Conservation (phyloP, 1,284 basidiomycete genomes). For the Trichosporon faecale region DNA sequence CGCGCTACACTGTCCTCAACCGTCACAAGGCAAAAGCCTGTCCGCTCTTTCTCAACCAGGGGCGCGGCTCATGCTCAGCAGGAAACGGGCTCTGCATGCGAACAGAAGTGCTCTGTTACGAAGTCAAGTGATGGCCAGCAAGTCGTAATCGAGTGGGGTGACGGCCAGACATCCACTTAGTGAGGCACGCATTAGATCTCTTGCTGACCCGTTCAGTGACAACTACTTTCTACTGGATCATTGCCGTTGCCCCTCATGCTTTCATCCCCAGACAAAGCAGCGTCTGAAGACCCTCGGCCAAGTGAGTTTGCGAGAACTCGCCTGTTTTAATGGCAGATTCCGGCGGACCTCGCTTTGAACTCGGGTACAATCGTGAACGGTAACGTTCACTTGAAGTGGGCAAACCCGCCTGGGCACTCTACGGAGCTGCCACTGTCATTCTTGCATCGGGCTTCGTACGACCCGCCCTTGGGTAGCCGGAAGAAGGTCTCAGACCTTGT, state of each 20-base stretch:
- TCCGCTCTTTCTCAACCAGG: neutral
- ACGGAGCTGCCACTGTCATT: slow-evolving; percentile 68
- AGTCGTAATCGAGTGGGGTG: neutral
- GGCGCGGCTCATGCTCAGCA: neutral
- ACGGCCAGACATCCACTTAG: neutral
- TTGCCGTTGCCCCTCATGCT: slow-evolving; percentile 83
- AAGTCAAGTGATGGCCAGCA: neutral
- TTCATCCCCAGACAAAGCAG: slow-evolving; percentile 86
- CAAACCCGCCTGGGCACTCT: slow-evolving; percentile 58
- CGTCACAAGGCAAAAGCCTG: neutral
- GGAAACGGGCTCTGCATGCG: neutral
- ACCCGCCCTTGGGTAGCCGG: slow-evolving; percentile 25
- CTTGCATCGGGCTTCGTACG: slow-evolving; percentile 27
- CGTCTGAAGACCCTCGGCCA: slow-evolving; percentile 80
- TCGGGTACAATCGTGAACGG: slow-evolving; percentile 19
- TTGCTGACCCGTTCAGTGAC: slow-evolving; percentile 56
- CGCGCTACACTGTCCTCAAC: neutral
- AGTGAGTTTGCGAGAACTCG: slow-evolving; percentile 52
- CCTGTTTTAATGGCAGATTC: slow-evolving; percentile 59
- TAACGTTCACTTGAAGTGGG: slow-evolving; percentile 51
- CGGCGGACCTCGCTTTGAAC: slow-evolving; percentile 60
- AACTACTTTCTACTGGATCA: slow-evolving; percentile 76
- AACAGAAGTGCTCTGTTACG: neutral
- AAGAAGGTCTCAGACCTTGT: neutral
- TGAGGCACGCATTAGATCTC: neutral